These are phyloP conservation scores for Coemansia sp. DNA, from an alignment of 192 early-diverging fungal species.

Conservation along the genomic window DNA sequence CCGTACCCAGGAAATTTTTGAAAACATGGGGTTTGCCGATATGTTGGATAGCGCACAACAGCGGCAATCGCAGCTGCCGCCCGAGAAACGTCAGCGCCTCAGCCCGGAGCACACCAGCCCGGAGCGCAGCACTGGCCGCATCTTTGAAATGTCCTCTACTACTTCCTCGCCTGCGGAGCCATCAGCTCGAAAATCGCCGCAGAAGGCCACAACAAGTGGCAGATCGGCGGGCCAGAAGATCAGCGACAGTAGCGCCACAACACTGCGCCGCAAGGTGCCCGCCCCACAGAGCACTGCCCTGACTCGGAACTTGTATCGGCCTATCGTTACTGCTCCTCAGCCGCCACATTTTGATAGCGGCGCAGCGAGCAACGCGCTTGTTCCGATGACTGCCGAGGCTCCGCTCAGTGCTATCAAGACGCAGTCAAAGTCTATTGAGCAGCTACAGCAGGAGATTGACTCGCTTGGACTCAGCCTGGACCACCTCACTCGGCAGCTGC, in stretches of 20 bases:
- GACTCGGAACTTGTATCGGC: conserved; percentile 22
- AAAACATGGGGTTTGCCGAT: conserved; percentile 37
- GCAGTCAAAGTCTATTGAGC: conserved; percentile 34
- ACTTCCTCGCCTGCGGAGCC: conserved; percentile 13
- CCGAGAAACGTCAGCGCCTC: conserved; percentile 28
- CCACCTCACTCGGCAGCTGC: conserved; percentile 23
- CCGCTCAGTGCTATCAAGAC: conserved; percentile 6
- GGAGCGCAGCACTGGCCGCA: background rate
- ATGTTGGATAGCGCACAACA: background rate
- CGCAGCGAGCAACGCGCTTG: conserved; percentile 6
- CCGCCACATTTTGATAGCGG: background rate
- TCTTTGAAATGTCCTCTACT: conserved; percentile 18
- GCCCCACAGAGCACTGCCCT: conserved; percentile 24
- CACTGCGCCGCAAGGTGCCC: conserved; percentile 20
- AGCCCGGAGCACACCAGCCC: background rate
- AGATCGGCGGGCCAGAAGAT: background rate
- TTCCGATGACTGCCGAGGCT: background rate
- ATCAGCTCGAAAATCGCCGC: background rate
- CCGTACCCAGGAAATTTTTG: conserved; percentile 18
- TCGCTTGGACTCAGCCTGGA: conserved; percentile 19
- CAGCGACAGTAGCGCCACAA: background rate
- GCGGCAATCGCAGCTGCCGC: conserved; percentile 14
- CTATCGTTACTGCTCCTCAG: background rate
- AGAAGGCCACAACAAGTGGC: background rate
- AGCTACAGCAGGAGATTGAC: conserved; percentile 31